Percentiles rank a stretch among this genome's conserved stretches.
phyloP scores from a whole-genome alignment of 805 yeast genomes.

The Ogataea pignaliae region DNA sequence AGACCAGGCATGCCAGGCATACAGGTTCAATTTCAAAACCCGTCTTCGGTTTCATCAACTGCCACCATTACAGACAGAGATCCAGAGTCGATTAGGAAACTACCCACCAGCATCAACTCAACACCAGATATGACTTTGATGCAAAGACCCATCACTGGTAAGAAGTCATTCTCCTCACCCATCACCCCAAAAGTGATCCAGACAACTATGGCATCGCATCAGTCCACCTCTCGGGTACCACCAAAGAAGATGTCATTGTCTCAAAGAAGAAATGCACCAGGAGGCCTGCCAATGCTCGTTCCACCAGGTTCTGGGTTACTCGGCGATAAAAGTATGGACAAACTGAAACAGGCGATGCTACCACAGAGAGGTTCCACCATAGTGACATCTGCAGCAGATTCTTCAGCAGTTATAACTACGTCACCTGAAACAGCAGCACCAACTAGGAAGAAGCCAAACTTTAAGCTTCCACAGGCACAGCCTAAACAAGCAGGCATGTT shows the following conservation, averaged over 20 bases:
- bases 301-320: neutral
- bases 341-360: too few relatives aligned
- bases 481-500: constrained; percentile 56
- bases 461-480: constrained; percentile 23
- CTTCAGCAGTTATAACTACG: neutral
- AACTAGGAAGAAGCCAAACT: constrained; percentile 12
- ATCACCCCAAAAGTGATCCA: constrained; percentile 8
- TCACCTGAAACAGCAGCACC: constrained; percentile 16
- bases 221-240: constrained; percentile 10
- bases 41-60: too few relatives aligned
- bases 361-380: too few relatives aligned
- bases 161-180: constrained; percentile 16
- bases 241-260: constrained; percentile 42
- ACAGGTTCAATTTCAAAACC: too few relatives aligned
- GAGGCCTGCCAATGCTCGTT: neutral
- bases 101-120: constrained; percentile 13
- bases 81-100: neutral
- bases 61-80: neutral
- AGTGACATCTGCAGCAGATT: constrained; percentile 8
- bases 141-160: constrained; percentile 27
- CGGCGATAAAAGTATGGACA: too few relatives aligned
- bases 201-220: constrained; percentile 1
- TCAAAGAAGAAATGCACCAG: constrained; percentile 35
- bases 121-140: constrained; percentile 27
- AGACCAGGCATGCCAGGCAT: too few relatives aligned